Evolutionary conservation across 2,329 filamentous ascomycete genomes (phyloP).

Genomic region (Xylaria arbuscula): DNA sequence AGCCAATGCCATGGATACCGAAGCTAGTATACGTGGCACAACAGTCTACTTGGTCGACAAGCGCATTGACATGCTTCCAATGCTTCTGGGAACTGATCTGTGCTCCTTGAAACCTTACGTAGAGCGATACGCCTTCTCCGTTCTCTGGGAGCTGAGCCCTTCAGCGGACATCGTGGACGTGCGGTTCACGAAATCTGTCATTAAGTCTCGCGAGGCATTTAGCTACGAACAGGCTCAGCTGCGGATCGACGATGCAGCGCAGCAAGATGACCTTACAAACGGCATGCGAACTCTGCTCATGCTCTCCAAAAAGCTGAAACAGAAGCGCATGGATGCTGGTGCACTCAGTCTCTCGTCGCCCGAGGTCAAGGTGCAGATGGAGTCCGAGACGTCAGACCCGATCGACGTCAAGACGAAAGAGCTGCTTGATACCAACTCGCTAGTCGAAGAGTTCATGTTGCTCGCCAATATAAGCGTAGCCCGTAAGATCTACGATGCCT

Average conservation of each 20-base stretch:
- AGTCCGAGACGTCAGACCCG: conserved; percentile 95
- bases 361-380: conserved; percentile 94
- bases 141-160: conserved; percentile 87
- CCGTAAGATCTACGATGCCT: conserved; percentile 86
- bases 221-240: conserved; percentile 97
- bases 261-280: conserved; percentile 87
- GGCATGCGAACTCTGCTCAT: conserved; percentile 88
- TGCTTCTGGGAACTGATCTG: conserved; percentile 93
- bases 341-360: conserved; percentile 96
- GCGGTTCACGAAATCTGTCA: conserved; percentile 97
- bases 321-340: conserved; percentile 96
- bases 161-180: conserved; percentile 86
- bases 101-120: conserved; percentile 98
- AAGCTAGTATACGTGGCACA: conserved; percentile 92
- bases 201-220: conserved; percentile 95
- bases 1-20: conserved; percentile 95
- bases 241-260: conserved; percentile 87
- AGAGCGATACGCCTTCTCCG: conserved; percentile 90
- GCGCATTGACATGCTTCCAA: conserved; percentile 98
- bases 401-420: conserved; percentile 97
- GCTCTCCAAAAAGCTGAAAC: conserved; percentile 91
- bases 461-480: conserved; percentile 97
- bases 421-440: conserved; percentile 92
- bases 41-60: conserved; percentile 99
- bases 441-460: conserved; percentile 99